Base-by-base conservation (phyloP, 495 filamentous ascomycete genomes). In the Neurospora intermedia region DNA sequence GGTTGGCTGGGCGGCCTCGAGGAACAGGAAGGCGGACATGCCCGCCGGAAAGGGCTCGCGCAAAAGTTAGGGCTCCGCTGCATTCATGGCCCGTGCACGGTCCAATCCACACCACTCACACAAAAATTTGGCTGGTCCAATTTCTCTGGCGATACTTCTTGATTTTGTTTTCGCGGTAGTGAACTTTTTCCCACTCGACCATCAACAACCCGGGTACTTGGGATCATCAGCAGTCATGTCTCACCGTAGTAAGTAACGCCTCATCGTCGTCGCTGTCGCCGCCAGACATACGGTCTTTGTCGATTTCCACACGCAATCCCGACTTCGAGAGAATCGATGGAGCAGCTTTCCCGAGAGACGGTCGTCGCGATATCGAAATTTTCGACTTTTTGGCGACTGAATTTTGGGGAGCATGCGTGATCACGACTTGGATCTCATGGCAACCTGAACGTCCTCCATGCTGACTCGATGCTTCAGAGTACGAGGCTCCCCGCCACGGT, bases 401-500 rank as follows among this genome's bases (percentile, higher is more conserved):
- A 66, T 66, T 66, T 46, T 59, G 27, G 69, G 27, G 18, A 54
- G 42, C 31, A 16, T 66, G 54, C 54, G 54, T 66, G 54, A 66
- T 66, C 54, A 15, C 15, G 54, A 66, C 27, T 38, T 16, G 27
- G 27, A 38, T 31, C 39, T 43, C 48, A 35, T 66, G 54, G 54
- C 54, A 35, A 70, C 41, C 16, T 66, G 54, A 35, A 66, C 15
- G 54, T 66, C 54, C 27, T 48, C 41, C 35, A 76, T 54, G 31
- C 72, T 78, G 48, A 80, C 78, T 75, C 71, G 70, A 80, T 90
- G 85, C 90, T 86, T 85, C 90, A 85, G 93, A 94, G 87, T 94
- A 88, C 86, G 92, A 88, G 81, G 96, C 96, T 80, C 96, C 96
- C 82, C 93, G 96, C 80, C 96, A 99, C 88, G 96, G 94, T 86